Evolutionary conservation across 2,329 filamentous ascomycete species (phyloP), one percentile per base, ranked within the genome.

Genomic region (Hymenoscyphus linearis): DNA sequence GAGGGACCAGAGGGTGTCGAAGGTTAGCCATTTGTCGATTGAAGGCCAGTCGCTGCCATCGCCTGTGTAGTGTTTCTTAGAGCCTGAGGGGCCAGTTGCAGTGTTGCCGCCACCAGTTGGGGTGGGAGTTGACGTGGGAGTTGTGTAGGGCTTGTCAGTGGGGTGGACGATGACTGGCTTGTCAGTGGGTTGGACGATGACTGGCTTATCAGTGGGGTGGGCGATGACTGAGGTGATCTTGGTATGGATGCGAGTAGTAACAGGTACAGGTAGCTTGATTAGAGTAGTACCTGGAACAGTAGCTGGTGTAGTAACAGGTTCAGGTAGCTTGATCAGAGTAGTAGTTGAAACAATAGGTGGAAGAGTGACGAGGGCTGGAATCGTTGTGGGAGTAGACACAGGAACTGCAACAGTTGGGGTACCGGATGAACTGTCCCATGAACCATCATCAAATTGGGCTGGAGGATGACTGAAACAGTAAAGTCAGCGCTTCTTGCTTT

Each of bases 31-130:
- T 35, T 60, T 13, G 9, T 54, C 47, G 5, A 27, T n/a, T 10
- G 53, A 37, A 4, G 60, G 60, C 60, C 60, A 62, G 26, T 9
- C 6, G 34, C 34, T 53, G 34, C 60, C 60, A 27, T 61, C 50
- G n/a, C 60, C 60, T 1, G 16, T 26, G 26, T 52, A 57, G 58
- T 62, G 27, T n/a, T 35, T 31, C 2, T 25, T 55, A 7, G 18
- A 18, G 10, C 44, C 44, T 22, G 44, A 25, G 22, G 44, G 44
- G 22, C 53, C 53, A 25, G 2, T 16, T 35, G 52, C 13, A 5
- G 27, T 13, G 13, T 25, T 26, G 2, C 26, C 52, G 3, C 25
- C 26, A 1, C 25, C 18, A 12, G 22, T 14, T 1, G 25, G 2
- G 3, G 26, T 25, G 12, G 52, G 14, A n/a, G 14, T 18, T 27